Percentiles rank a stretch among this genome's conserved stretches.
Conservation (phyloP, 2,329 filamentous ascomycete genomes). For the Pyricularia grisea region DNA sequence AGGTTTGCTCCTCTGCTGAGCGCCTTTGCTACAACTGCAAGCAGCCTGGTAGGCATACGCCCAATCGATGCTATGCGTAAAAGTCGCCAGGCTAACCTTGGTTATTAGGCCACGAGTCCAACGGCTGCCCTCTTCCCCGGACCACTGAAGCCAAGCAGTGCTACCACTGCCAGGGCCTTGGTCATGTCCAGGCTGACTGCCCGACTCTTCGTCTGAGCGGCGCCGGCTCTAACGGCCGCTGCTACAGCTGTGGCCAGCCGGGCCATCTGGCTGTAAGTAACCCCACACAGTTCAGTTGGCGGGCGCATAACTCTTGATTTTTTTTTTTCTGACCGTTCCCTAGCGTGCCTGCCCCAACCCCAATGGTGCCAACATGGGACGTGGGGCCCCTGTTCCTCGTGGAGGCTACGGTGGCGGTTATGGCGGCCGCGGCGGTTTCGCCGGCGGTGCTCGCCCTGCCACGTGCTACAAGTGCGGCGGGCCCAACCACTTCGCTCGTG, state of each 20-base stretch:
- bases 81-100: slow-evolving; percentile 56
- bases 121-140: slow-evolving; percentile 90
- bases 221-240: slow-evolving; percentile 72
- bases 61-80: slow-evolving; percentile 32
- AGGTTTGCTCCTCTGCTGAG: slow-evolving; percentile 96
- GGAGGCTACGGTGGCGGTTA: slow-evolving; percentile 51
- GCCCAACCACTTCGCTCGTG: slow-evolving; percentile 95
- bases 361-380: slow-evolving; percentile 49
- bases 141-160: slow-evolving; percentile 99
- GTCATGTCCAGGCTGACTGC: slow-evolving; percentile 98
- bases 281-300: not conserved
- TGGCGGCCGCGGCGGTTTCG: slow-evolving; percentile 62
- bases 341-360: slow-evolving; percentile 79
- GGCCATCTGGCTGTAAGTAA: slow-evolving; percentile 78
- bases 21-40: slow-evolving; percentile 99
- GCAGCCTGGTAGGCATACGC: not conserved
- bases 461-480: slow-evolving; percentile 71
- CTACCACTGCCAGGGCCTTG: slow-evolving; percentile 98
- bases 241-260: slow-evolving; percentile 92
- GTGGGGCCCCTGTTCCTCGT: slow-evolving; percentile 59
- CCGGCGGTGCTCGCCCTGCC: slow-evolving; percentile 57
- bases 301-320: not conserved
- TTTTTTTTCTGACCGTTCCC: not conserved
- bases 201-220: slow-evolving; percentile 89
- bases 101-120: slow-evolving; percentile 87